Percentiles rank a stretch among this genome's conserved stretches.
phyloP scores from a whole-genome alignment of 139 green algal genomes.

The Pseudopediastrum boryanum region DNA sequence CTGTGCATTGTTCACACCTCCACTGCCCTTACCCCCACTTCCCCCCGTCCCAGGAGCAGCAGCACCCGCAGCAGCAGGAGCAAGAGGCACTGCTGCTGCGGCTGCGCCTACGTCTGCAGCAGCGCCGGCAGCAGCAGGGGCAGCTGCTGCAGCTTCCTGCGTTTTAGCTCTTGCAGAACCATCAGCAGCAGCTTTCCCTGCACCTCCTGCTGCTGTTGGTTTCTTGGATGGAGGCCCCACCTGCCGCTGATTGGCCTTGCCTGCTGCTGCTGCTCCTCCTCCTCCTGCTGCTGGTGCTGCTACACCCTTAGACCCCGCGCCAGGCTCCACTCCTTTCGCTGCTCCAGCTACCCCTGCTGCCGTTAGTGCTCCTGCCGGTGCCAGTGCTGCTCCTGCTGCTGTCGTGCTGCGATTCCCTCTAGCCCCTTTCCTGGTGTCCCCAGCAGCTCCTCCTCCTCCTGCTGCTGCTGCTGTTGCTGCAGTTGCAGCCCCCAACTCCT shows the following conservation, averaged over 20 bases:
- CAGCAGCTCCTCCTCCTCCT: not conserved
- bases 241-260: not conserved
- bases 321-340: not conserved
- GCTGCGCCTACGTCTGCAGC: no score
- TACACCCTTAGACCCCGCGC: not conserved
- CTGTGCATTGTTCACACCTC: no score
- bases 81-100: no score
- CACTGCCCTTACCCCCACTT: no score
- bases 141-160: constrained; percentile 27
- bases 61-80: no score
- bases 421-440: constrained; percentile 19
- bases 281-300: not conserved
- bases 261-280: not conserved
- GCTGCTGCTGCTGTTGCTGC: constrained; percentile 3
- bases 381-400: constrained; percentile 63
- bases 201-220: not conserved
- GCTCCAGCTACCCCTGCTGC: not conserved
- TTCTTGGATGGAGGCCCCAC: no score
- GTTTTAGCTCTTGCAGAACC: constrained; percentile 30
- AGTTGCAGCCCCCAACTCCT: not conserved
- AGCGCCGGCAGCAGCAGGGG: no score
- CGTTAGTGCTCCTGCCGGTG: not conserved
- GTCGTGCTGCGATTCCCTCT: constrained; percentile 54
- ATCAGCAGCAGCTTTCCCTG: constrained; percentile 2
- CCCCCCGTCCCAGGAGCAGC: no score